Evolutionary conservation across 2,329 filamentous ascomycete species (phyloP), one percentile per base, ranked within the genome.

Genomic region (Diplocarpon mali): DNA sequence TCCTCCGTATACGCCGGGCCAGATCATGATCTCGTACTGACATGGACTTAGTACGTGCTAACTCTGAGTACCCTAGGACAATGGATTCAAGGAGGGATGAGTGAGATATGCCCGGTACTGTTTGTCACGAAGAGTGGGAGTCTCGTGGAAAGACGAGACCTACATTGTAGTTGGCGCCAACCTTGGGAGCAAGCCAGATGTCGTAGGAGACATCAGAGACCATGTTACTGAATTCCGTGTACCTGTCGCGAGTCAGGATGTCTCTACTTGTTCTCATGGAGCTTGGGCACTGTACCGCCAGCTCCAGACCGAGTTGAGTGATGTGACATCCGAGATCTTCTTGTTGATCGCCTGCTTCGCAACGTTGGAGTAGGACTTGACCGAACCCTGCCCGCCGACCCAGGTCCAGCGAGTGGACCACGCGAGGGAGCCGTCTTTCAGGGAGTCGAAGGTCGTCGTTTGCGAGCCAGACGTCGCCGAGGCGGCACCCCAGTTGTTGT

Each of bases 1-100:
- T 41, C 71, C 70, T 17, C 72, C 74, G 38, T 76, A 63, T 29
- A 71, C 70, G 3, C 42, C 69, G 20, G 75, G 63, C 77, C 78
- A 82, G 52, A 82, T 69, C 78, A 82, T 82, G 54, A 81, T 66
- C 62, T 81, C 78, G 56, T 76, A 79, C 1, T 24, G 20, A 24
- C 4, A 24, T 24, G 20, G 20, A 24, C 20, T 24, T 24, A 24
- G 20, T 24, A 24, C 20, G 20, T 24, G 20, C 20, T 24, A 4
- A 7, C 7, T 3, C 7, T 7, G 20, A 3, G 7, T 24, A 24
- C 7, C 7, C 7, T 24, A 4, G 20, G 20, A 24, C 20, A 7
- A 3, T 4, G 20, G 20, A 24, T 24, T 24, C 4, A 7, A 24
- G 20, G 3, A 24, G 20, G 20, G 20, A 24, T 3, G 20, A 24